Evolutionary conservation across 768 basidiomycete species (phyloP).

Genomic region (Tricholoma saponaceum): DNA sequence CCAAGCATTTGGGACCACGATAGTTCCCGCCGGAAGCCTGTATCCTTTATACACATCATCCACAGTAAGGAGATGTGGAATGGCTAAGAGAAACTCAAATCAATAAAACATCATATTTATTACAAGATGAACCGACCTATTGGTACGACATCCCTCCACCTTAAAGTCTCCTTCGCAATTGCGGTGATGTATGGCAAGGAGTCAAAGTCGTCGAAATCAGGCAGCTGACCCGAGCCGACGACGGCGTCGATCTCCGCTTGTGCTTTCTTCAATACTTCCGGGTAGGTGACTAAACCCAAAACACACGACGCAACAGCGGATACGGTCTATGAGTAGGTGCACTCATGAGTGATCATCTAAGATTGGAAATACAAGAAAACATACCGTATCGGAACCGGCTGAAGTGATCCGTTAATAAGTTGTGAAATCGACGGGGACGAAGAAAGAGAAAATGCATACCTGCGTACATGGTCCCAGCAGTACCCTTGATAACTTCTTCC

Average conservation of each 20-base stretch:
- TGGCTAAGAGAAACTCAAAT: background rate
- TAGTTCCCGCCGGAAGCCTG: background rate
- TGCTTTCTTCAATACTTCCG: conserved; percentile 10
- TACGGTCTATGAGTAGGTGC: conserved; percentile 1
- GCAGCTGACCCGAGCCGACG: conserved; percentile 20
- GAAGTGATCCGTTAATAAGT: background rate
- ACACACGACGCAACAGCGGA: conserved; percentile 4
- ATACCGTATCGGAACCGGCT: conserved; percentile 1
- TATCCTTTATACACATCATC: conserved; percentile 1
- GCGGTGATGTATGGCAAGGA: conserved; percentile 17
- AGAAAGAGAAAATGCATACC: conserved; percentile 6
- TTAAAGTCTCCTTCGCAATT: conserved; percentile 14
- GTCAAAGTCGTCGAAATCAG: conserved; percentile 18
- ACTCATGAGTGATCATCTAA: too few species aligned
- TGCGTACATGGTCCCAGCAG: conserved; percentile 19
- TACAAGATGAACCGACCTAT: conserved; percentile 8
- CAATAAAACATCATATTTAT: too few species aligned
- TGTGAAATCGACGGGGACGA: background rate
- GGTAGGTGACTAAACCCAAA: conserved; percentile 6
- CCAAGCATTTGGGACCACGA: conserved; percentile 12
- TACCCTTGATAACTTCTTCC: conserved; percentile 11
- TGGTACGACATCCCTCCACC: conserved; percentile 14
- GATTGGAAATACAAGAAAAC: background rate
- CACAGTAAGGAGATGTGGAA: background rate
- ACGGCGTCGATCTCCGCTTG: conserved; percentile 22